A percentile compares a stretch with the other conserved stretches of the same genome.
Conservation (phyloP, 2,329 filamentous ascomycete species). For the Pestalotiopsis sp. region DNA sequence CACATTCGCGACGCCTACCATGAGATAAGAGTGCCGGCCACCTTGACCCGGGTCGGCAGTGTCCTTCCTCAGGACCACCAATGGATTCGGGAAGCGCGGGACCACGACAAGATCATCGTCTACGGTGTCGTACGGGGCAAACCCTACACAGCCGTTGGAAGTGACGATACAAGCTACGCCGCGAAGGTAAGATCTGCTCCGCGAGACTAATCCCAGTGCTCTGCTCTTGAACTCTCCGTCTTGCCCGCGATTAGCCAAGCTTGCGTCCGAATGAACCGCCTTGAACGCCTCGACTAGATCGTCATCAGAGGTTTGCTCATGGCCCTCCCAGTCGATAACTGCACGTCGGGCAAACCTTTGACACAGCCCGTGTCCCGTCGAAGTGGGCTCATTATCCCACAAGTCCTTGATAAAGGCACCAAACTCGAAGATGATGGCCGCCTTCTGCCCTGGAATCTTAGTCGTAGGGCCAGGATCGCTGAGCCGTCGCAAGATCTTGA, state of each 20-base stretch:
- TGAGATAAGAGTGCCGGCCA: background rate
- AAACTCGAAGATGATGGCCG: background rate
- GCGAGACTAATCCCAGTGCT: background rate
- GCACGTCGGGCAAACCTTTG: background rate
- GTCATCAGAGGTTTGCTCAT: background rate
- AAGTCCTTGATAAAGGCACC: background rate
- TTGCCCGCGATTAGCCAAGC: background rate
- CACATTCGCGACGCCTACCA: background rate
- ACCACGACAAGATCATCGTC: background rate
- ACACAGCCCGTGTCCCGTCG: background rate
- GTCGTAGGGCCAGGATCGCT: background rate
- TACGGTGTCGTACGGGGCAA: background rate
- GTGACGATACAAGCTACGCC: background rate
- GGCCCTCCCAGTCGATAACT: background rate
- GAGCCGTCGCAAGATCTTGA: background rate
- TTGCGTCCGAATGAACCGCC: background rate
- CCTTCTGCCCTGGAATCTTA: background rate
- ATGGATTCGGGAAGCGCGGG: background rate
- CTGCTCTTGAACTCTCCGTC: background rate
- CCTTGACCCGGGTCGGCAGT: background rate
- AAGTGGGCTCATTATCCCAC: background rate
- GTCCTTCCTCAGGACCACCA: background rate
- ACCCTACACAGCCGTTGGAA: background rate
- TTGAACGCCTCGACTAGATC: background rate
- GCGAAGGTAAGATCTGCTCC: background rate